Conservation (phyloP, 495 filamentous ascomycete genomes). For the Jackrogersella minutella region DNA sequence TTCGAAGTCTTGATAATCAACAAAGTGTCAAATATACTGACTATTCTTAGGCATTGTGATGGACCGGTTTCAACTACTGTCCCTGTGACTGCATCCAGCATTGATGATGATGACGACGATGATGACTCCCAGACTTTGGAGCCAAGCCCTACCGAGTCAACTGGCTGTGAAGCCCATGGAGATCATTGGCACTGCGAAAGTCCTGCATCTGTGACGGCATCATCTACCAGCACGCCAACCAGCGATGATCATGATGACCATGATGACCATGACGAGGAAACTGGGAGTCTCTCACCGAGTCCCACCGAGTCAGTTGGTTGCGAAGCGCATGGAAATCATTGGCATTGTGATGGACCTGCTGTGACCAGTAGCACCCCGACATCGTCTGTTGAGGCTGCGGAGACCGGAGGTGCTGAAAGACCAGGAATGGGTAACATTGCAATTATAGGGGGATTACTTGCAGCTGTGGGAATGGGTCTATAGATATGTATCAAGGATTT, state of each 20-base stretch:
- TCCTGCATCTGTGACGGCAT: conserved; percentile 28
- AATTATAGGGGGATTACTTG: conserved; percentile 13
- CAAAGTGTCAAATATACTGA: not conserved
- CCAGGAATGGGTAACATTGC: conserved; percentile 2
- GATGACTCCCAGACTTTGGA: conserved; percentile 18
- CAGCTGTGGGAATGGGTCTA: conserved; percentile 15
- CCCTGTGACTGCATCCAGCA: conserved; percentile 14
- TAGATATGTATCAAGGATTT: conserved; percentile 6
- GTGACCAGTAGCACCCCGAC: not conserved
- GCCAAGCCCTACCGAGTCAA: conserved; percentile 47
- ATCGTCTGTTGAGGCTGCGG: not conserved
- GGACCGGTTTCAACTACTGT: conserved; percentile 36
- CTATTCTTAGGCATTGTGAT: conserved; percentile 45
- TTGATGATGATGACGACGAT: conserved; percentile 20
- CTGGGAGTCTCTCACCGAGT: conserved; percentile 40
- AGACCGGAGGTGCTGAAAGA: conserved; percentile 8
- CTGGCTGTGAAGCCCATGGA: no score
- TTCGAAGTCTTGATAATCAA: not conserved
- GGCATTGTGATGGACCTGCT: conserved; percentile 49
- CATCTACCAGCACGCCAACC: not conserved
- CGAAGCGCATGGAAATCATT: conserved; percentile 50
- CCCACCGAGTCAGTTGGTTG: conserved; percentile 51
- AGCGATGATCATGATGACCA: conserved; percentile 9
- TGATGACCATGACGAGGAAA: conserved; percentile 14
- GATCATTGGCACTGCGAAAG: conserved; percentile 54